Evolutionary conservation across 2,329 filamentous ascomycete species (phyloP).

Genomic region (Talaromyces albobiverticillius): DNA sequence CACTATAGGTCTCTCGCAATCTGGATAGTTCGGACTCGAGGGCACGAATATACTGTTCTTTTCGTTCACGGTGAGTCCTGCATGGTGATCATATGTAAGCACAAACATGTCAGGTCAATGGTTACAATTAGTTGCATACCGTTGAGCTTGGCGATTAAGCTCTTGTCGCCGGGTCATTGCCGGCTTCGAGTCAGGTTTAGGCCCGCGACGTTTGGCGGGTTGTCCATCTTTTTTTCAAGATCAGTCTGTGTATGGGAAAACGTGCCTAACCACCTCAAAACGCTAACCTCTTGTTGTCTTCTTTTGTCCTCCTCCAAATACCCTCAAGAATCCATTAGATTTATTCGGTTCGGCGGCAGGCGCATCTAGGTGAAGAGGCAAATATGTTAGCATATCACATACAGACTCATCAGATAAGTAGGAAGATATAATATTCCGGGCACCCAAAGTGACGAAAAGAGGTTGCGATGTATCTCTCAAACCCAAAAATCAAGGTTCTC

Average conservation of each 20-base stretch:
- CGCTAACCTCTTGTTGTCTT: constrained; percentile 69
- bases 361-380: not conserved
- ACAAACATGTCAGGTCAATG: not conserved
- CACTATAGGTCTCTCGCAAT: constrained; percentile 72
- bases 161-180: constrained; percentile 89
- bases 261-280: not conserved
- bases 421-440: not conserved
- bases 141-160: constrained; percentile 90
- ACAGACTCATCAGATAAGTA: not conserved
- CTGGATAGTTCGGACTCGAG: constrained; percentile 88
- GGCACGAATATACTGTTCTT: constrained; percentile 92
- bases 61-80: constrained; percentile 94
- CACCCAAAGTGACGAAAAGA: not conserved
- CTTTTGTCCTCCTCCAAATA: constrained; percentile 61
- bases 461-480: no score
- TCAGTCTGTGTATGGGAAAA: constrained; percentile 12
- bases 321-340: constrained; percentile 62
- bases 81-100: constrained; percentile 17
- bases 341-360: constrained; percentile 8
- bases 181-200: constrained; percentile 94
- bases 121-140: constrained; percentile 52
- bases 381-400: not conserved
- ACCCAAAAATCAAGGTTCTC: not conserved
- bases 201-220: constrained; percentile 81
- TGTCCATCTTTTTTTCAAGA: constrained; percentile 66